Conservation (phyloP, 768 basidiomycete genomes). For the Xerocomellus dryophilus region DNA sequence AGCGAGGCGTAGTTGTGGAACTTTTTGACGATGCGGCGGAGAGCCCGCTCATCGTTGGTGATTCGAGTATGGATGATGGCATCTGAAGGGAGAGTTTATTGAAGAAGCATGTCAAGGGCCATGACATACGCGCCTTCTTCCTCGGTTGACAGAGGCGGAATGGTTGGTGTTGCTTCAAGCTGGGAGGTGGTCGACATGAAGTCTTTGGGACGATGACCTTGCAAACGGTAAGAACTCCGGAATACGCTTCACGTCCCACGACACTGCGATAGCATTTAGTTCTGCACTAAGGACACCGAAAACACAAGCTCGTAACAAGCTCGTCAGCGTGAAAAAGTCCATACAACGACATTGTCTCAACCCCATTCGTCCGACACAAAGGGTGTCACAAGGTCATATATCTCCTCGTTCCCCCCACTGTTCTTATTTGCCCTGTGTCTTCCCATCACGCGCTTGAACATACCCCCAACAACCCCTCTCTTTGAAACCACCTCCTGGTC, state of each 20-base stretch:
- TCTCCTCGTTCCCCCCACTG: constrained; percentile 68
- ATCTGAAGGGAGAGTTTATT: constrained; percentile 44
- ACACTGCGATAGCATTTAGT: background rate
- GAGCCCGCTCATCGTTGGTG: constrained; percentile 75
- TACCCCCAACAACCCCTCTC: constrained; percentile 42
- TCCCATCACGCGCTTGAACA: constrained; percentile 62
- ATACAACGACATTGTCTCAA: constrained; percentile 22
- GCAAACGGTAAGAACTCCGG: background rate
- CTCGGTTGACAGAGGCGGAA: constrained; percentile 52
- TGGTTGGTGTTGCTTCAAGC: constrained; percentile 17
- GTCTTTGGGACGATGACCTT: background rate
- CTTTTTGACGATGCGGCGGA: constrained; percentile 77
- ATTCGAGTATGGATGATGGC: constrained; percentile 78
- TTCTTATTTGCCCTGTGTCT: constrained; percentile 45
- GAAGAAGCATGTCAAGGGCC: constrained; percentile 10
- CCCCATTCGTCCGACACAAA: constrained; percentile 78
- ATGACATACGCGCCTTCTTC: constrained; percentile 52
- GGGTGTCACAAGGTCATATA: constrained; percentile 78
- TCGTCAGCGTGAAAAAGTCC: background rate
- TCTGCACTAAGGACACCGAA: background rate
- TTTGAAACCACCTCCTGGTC: constrained; percentile 40
- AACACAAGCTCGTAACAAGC: background rate
- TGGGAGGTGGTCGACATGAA: constrained; percentile 5
- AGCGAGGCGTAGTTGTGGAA: constrained; percentile 71
- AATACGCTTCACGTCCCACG: background rate